Evolutionary conservation across 371 early-diverging fungal genomes (phyloP).

Genomic region (Blyttiomyces sp.): DNA sequence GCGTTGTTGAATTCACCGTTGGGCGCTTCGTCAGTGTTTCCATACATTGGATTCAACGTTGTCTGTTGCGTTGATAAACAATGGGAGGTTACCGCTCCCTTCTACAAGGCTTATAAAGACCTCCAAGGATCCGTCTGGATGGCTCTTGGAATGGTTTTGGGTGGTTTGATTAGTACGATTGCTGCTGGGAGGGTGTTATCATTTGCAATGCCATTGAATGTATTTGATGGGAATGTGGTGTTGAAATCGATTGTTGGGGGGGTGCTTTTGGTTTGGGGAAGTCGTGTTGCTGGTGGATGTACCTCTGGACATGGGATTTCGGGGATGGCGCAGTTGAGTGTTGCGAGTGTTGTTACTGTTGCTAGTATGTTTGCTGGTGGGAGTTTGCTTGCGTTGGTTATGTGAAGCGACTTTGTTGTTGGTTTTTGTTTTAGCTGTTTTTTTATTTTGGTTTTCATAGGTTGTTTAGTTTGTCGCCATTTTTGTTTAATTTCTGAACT

Average conservation of each 20-base stretch:
- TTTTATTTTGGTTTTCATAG: too few relatives aligned
- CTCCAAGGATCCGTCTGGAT: not conserved
- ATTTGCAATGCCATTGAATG: not conserved
- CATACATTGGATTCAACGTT: conserved; percentile 12
- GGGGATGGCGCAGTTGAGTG: conserved; percentile 28
- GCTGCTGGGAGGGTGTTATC: not conserved
- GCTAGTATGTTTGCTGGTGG: conserved; percentile 34
- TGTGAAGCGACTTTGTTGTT: too few relatives aligned
- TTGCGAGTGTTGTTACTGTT: conserved; percentile 24
- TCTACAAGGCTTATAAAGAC: not conserved
- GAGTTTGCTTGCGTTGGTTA: too few relatives aligned
- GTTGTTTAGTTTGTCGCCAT: too few relatives aligned
- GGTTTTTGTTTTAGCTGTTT: too few relatives aligned
- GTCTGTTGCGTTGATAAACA: conserved; percentile 7
- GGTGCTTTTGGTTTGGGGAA: conserved; percentile 19
- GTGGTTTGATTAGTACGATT: not conserved
- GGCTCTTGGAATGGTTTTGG: conserved; percentile 9
- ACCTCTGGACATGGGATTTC: conserved; percentile 35
- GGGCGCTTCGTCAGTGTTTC: conserved; percentile 23
- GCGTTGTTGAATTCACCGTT: conserved; percentile 2
- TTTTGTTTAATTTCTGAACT: too few relatives aligned
- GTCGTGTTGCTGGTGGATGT: conserved; percentile 31
- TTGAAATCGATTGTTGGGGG: conserved; percentile 23
- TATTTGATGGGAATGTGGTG: not conserved
- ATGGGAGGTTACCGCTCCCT: conserved; percentile 14